Conservation (phyloP, 2,329 filamentous ascomycete genomes). For the Aspergillus sp. region DNA sequence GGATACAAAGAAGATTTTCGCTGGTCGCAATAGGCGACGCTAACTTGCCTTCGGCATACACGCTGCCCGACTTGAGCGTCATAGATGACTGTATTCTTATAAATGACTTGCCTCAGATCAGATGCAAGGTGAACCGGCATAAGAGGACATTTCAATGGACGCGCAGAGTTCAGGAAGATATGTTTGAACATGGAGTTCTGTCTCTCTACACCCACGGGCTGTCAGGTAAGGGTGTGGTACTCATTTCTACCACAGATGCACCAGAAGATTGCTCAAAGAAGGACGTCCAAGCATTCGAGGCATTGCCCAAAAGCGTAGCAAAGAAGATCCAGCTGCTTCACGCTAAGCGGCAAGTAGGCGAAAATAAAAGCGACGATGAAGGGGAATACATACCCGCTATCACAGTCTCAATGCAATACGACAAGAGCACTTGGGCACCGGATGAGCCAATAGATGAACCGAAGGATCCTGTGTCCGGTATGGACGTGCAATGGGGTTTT, state of each 20-base stretch:
- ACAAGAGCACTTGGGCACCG: too few species aligned
- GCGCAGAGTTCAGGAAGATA: neutral
- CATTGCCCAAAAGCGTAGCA: too few species aligned
- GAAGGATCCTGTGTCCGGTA: too few species aligned
- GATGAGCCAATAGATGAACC: too few species aligned
- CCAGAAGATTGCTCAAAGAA: neutral
- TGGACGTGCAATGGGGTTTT: too few species aligned
- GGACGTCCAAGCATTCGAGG: neutral
- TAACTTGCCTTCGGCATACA: neutral
- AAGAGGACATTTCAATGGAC: neutral
- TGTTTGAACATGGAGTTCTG: neutral
- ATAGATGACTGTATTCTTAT: neutral
- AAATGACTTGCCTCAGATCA: neutral
- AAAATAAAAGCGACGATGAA: too few species aligned
- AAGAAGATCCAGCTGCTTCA: neutral
- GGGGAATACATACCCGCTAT: too few species aligned
- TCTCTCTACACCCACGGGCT: neutral
- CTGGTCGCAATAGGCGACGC: neutral
- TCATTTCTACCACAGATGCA: neutral
- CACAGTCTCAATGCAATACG: too few species aligned
- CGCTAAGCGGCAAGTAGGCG: too few species aligned
- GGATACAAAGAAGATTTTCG: neutral
- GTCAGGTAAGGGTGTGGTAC: neutral
- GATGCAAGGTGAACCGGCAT: neutral
- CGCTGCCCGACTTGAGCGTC: neutral